Evolutionary conservation across 2,329 filamentous ascomycete genomes (phyloP).

Genomic region (Zalaria obscura): DNA sequence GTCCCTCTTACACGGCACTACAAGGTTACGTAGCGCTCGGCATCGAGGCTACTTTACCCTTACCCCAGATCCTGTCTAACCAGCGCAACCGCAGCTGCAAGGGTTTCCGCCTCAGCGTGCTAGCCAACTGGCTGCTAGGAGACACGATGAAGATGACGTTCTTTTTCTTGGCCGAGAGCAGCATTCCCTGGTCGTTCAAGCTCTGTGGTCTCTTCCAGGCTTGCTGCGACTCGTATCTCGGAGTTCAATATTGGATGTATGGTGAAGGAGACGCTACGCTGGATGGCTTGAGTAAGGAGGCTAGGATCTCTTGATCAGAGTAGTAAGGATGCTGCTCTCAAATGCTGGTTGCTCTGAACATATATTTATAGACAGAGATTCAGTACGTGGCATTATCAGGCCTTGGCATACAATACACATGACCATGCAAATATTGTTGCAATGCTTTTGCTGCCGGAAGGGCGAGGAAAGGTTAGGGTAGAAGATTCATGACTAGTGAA

Average conservation of each 20-base stretch:
- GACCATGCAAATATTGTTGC: too few species aligned
- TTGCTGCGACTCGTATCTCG: slow-evolving; percentile 58
- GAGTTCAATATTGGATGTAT: slow-evolving; percentile 60
- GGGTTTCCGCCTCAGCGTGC: slow-evolving; percentile 62
- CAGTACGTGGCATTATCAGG: too few species aligned
- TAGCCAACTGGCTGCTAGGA: slow-evolving; percentile 65
- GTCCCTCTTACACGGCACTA: slow-evolving; percentile 46
- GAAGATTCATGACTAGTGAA: too few species aligned
- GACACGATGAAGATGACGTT: slow-evolving; percentile 69
- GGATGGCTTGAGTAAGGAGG: slow-evolving; percentile 4
- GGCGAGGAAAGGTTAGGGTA: too few species aligned
- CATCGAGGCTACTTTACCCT: slow-evolving; percentile 67
- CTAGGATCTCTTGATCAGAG: slow-evolving; percentile 3
- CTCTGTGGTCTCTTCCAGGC: slow-evolving; percentile 72
- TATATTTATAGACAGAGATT: too few species aligned
- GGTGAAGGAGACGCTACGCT: slow-evolving; percentile 33
- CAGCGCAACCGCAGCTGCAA: slow-evolving; percentile 54
- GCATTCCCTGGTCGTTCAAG: slow-evolving; percentile 65
- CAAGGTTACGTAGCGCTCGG: slow-evolving; percentile 65
- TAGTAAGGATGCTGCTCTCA: neutral
- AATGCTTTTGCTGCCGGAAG: too few species aligned
- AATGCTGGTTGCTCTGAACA: too few species aligned
- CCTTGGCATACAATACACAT: too few species aligned
- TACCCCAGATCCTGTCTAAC: slow-evolving; percentile 67
- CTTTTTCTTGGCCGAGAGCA: slow-evolving; percentile 61